Evolutionary conservation across 768 basidiomycete species (phyloP), one percentile per base, ranked within the genome.

Genomic region (Butyriboletus loyo): DNA sequence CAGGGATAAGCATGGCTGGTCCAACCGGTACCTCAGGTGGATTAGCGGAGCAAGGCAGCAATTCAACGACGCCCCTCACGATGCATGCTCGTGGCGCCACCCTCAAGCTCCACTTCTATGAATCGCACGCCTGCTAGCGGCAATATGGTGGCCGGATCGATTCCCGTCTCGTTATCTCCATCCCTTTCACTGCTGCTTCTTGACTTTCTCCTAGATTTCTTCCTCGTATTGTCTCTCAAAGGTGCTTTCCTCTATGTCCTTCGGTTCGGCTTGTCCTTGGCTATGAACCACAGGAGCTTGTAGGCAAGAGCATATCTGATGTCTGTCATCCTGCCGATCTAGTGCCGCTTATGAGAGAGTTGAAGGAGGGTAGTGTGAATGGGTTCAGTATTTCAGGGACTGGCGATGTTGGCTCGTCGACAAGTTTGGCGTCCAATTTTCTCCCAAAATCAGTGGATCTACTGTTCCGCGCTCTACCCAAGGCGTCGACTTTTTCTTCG

Each of bases 161-260:
- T 14, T 71, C 69, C 75, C 2, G 66, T 87, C n/a, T 79, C 80
- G 37, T 66, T 83, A 44, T 64, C 66, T 10, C 66, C 66, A 14
- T 55, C 60, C 2, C 62, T 67, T 15, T 66, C 66, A 1, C 67
- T 67, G 37, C 65, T 88, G 17, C 72, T 91, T 39, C 80, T 90
- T 49, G 80, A 82, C 60, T 72, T 75, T 27, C 70, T 75, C 6
- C 83, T 85, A 3, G 96, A 98, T 67, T 91, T 96, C 66, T 74
- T 97, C 21, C 87, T 89, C 64, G 94, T 98, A 48, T 77, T 99
- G 36, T 93, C 90, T 3, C 83, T 97, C 60, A 95, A 98, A 65
- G 96, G 96, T 27, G 77, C 81, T 15, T 93, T 98, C 70, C 83
- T 96, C 43, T 99, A 97, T 67, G 89, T 92, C 46, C 93, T 1